phyloP scores from a whole-genome alignment of 2,329 filamentous ascomycete genomes.

The Monosporascus ibericus region DNA sequence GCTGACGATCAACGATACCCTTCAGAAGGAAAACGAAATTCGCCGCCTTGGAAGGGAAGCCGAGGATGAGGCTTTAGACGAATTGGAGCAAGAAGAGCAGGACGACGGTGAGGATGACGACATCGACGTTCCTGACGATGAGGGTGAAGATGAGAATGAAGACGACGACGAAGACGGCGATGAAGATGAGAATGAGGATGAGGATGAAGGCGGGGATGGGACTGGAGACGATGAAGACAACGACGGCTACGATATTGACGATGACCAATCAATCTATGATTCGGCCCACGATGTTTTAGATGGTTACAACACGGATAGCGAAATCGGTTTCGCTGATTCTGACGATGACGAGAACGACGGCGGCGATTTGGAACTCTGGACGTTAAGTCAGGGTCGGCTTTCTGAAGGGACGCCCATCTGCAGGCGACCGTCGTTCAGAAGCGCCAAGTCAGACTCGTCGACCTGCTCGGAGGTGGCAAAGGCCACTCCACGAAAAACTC shows the following conservation, averaged over 20 bases:
- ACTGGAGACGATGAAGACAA: slow-evolving; percentile 39
- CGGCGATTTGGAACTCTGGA: slow-evolving; percentile 61
- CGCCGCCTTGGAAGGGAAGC: slow-evolving; percentile 81
- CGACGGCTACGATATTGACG: slow-evolving; percentile 45
- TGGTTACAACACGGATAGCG: slow-evolving; percentile 71
- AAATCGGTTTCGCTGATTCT: slow-evolving; percentile 62
- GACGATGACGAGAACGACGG: slow-evolving; percentile 60
- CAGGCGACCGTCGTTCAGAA: slow-evolving; percentile 35
- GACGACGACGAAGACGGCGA: slow-evolving; percentile 49
- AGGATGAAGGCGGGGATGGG: slow-evolving; percentile 39
- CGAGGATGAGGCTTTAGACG: slow-evolving; percentile 77
- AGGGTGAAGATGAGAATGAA: slow-evolving; percentile 45
- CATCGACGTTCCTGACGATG: slow-evolving; percentile 42
- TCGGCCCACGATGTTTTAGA: slow-evolving; percentile 47
- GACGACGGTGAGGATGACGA: slow-evolving; percentile 44
- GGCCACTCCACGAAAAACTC: slow-evolving; percentile 22
- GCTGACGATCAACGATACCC: slow-evolving; percentile 82
- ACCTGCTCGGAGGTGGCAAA: slow-evolving; percentile 39
- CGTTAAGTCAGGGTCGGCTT: slow-evolving; percentile 36
- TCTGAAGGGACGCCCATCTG: slow-evolving; percentile 28
- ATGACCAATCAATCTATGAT: slow-evolving; percentile 59
- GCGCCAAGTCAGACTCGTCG: slow-evolving; percentile 56
- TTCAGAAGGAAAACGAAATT: slow-evolving; percentile 85
- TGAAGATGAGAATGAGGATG: slow-evolving; percentile 41
- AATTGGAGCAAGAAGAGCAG: slow-evolving; percentile 58